Evolutionary conservation across 2,329 filamentous ascomycete species (phyloP).

Genomic region (Ceratocystiopsis sp.): DNA sequence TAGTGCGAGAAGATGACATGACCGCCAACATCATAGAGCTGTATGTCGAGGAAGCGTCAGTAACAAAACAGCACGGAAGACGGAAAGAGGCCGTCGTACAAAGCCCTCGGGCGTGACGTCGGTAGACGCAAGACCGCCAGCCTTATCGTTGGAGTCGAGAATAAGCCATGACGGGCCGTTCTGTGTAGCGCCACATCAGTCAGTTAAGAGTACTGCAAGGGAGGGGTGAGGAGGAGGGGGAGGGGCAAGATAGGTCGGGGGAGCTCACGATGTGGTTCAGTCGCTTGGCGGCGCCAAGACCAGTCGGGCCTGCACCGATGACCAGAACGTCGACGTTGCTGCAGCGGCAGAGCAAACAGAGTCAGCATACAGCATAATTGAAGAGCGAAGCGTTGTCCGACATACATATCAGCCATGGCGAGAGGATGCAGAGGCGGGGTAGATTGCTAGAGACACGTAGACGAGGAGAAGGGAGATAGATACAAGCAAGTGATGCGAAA

Average conservation of each 20-base stretch:
- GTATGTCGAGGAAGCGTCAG: slow-evolving; percentile 5
- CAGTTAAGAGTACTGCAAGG: background rate
- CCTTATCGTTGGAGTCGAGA: slow-evolving; percentile 77
- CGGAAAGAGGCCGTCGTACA: slow-evolving; percentile 36
- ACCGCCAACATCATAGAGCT: slow-evolving; percentile 97
- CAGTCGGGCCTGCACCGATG: slow-evolving; percentile 94
- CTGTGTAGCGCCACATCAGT: slow-evolving; percentile 26
- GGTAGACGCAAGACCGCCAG: slow-evolving; percentile 89
- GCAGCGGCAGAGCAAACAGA: slow-evolving; percentile 6
- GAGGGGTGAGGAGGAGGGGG: background rate
- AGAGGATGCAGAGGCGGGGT: slow-evolving; percentile 1
- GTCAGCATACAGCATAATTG: background rate
- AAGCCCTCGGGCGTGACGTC: slow-evolving; percentile 93
- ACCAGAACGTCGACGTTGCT: slow-evolving; percentile 93
- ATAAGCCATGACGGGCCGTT: slow-evolving; percentile 91
- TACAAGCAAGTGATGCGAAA: background rate
- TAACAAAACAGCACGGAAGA: background rate
- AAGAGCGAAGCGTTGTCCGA: too few relatives aligned
- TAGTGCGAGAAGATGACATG: slow-evolving; percentile 99
- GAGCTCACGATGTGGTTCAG: slow-evolving; percentile 78
- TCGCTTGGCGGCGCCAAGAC: slow-evolving; percentile 93
- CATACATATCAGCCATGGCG: slow-evolving; percentile 2
- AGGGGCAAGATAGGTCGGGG: background rate
- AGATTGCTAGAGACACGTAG: background rate
- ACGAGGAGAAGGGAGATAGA: slow-evolving; percentile 1